These are phyloP conservation scores for Parascedosporium putredinis DNA, from an alignment of 2,329 filamentous ascomycete genomes.

Conservation along the genomic window DNA sequence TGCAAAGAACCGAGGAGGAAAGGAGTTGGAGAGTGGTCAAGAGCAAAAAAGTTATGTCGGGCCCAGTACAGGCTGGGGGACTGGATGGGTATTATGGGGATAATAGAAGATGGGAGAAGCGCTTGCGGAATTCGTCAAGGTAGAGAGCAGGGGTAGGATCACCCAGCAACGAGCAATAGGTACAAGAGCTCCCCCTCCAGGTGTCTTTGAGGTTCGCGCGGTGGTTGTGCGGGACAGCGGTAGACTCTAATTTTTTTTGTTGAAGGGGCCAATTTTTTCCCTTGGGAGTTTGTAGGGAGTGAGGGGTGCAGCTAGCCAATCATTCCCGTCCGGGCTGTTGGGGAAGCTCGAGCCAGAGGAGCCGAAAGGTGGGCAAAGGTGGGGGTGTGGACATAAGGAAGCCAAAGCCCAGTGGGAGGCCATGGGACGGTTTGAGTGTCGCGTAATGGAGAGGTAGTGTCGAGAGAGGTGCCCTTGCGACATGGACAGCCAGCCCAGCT, in stretches of 20 bases:
- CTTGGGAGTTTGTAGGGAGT: neutral
- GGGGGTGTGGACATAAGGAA: neutral
- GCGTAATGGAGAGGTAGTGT: no score
- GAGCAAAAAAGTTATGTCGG: no score
- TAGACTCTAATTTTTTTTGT: constrained; percentile 7
- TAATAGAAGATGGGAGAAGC: no score
- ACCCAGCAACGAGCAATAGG: neutral
- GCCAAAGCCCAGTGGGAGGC: neutral
- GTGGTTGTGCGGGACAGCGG: constrained; percentile 5
- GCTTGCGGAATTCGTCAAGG: no score
- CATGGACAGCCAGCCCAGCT: neutral
- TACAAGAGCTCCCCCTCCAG: neutral
- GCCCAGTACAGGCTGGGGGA: no score
- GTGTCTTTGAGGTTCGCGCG: neutral
- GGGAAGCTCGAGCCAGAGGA: constrained; percentile 13
- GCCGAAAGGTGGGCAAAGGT: no score
- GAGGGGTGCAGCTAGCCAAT: constrained; percentile 8
- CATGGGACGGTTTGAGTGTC: no score
- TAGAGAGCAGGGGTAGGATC: neutral
- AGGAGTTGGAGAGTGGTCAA: neutral
- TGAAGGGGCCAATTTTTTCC: constrained; percentile 7
- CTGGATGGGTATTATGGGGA: no score
- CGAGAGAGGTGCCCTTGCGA: neutral
- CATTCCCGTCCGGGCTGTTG: constrained; percentile 14
- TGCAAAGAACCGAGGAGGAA: constrained; percentile 7